Base-by-base conservation (phyloP, 2,329 filamentous ascomycete genomes). In the Coniochaeta ligniaria region DNA sequence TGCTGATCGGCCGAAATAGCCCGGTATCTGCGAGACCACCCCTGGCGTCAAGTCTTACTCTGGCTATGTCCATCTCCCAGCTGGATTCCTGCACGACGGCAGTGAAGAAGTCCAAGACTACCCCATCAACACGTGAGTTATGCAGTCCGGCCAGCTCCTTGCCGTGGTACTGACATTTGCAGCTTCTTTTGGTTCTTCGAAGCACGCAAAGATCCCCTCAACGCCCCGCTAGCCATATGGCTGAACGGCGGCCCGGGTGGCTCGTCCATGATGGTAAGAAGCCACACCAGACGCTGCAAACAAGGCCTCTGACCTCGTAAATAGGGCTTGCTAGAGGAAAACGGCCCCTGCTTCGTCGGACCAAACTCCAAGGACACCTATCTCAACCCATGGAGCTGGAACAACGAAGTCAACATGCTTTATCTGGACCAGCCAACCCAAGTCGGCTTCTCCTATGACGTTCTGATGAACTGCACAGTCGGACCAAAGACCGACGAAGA, bases 1-100 rank as follows among this genome's bases (percentile, higher is more conserved):
- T 6, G 8, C 54, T 57, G n/a, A 57, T 11, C 20, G 2, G n/a
- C 28, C 28, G 9, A 0, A 41, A 16, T 41, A 79, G 85, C 82
- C 57, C 84, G 83, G 70, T 73, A 76, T 64, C 83, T 85, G 57
- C 75, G 79, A 59, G 83, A 85, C 69, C 60, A 76, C 59, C 73
- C 76, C 24, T 78, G 87, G 71, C 76, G 83, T 72, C 81, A 87
- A 70, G 84, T 84, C 70, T 75, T 87, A 83, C 69, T 77, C 82
- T 11, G 85, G 85, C 65, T 86, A 86, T 75, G 80, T 88, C 50
- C 76, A 76, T 59, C 70, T 87, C 20, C 80, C 82, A 0, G 64
- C 82, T 0, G 62, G 66, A 1, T 62, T 66, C 9, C 63, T 68
- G 1, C 72, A 76, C 17, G 67, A 63, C n/a, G 61, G 82, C 80